Evolutionary conservation across 345 rosid genomes (phyloP), one percentile per base, ranked within the genome.

Genomic region (Gossypium mustelinum): DNA sequence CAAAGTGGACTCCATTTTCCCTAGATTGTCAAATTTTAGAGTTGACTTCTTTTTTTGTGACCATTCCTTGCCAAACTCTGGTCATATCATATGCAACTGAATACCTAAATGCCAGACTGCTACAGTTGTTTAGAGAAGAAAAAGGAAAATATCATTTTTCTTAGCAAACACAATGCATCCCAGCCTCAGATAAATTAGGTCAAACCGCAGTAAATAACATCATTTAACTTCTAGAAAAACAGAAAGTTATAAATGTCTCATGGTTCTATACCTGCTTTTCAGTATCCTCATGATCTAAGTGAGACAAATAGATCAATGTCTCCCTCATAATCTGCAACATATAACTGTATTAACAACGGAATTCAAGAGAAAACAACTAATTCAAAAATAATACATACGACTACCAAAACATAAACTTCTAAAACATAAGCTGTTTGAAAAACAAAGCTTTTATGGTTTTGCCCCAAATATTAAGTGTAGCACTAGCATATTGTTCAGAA

Each of bases 241-340:
- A 51, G 47, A 69, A 51, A 16, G 29, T 6, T 27, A 27, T 10
- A 52, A 27, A 69, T 16, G 9, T 51, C 25, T 4, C 59, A 3
- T 14, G n/a, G 9, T 27, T 11, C 73, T 17, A 44, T 85, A 95
- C 99, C 98, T 93, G 98, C 82, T 92, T 93, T 84, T 96, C 99
- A 20, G 99, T 96, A 81, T 96, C 99, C 34, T 93, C 97, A 22
- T 96, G 98, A 77, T 96, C 99, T 70, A 96, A 97, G 81, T 96
- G 98, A 51, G 99, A 87, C 76, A 96, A 79, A 81, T 96, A 96
- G 74, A 93, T 92, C 62, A 96, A 81, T 4, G 99, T 96, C 87
- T 93, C 99, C 81, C 99, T 86, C 98, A 93, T 96, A 54, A 88
- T 90, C 99, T 96, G 97, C 83, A 86, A 67, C 57, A 79, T 45